Evolutionary conservation across 768 basidiomycete genomes (phyloP).

Genomic region (Tulasnella sp.): DNA sequence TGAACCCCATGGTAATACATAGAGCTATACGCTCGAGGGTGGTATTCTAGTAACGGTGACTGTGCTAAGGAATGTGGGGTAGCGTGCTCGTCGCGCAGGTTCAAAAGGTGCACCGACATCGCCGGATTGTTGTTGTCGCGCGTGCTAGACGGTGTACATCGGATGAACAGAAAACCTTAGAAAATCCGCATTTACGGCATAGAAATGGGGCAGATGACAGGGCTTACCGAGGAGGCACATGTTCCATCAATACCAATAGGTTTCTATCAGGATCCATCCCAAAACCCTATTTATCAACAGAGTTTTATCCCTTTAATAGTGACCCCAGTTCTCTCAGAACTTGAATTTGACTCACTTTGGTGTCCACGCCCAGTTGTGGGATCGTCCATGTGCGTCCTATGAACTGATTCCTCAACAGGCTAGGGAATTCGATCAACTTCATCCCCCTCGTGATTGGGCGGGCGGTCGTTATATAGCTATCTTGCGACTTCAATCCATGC

Average conservation of each 20-base stretch:
- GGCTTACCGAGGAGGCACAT: background rate
- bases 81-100: background rate
- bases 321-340: too few species aligned
- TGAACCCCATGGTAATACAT: conserved; percentile 8
- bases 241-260: conserved; percentile 3
- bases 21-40: background rate
- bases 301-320: background rate
- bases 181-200: too few species aligned
- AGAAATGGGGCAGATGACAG: too few species aligned
- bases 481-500: background rate
- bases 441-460: conserved; percentile 3
- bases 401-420: background rate
- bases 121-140: background rate
- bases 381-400: conserved; percentile 5
- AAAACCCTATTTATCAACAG: background rate
- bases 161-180: too few species aligned
- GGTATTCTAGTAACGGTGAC: background rate
- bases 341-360: too few species aligned
- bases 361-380: conserved; percentile 1
- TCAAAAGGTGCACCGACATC: background rate
- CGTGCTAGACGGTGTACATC: background rate
- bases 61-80: background rate
- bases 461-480: background rate
- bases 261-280: conserved; percentile 15
- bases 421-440: conserved; percentile 10